Evolutionary conservation across 75 land plant genomes (phyloP).

Genomic region (Chamaecyparis obtusa): DNA sequence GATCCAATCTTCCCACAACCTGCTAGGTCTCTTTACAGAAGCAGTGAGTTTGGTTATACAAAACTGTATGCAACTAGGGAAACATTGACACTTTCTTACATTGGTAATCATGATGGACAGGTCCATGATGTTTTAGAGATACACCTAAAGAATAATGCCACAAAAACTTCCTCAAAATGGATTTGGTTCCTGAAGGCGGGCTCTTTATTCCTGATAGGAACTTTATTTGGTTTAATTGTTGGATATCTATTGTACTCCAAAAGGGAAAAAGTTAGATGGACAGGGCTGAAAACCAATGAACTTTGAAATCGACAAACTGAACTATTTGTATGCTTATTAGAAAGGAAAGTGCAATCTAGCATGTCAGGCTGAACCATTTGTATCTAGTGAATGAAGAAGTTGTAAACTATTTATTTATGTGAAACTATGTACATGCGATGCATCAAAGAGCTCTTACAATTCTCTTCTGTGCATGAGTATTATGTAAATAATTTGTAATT

Average conservation of each 20-base stretch:
- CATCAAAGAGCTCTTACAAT: background rate
- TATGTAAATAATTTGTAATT: background rate
- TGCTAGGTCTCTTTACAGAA: slow-evolving; percentile 62
- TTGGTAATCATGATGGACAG: slow-evolving; percentile 91
- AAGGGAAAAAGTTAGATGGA: slow-evolving; percentile 17
- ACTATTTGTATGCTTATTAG: background rate
- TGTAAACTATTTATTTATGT: background rate
- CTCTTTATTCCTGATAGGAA: slow-evolving; percentile 45
- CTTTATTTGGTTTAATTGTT: slow-evolving; percentile 36
- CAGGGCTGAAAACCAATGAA: background rate
- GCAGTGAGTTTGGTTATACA: slow-evolving; percentile 85
- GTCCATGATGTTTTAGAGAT: slow-evolving; percentile 78
- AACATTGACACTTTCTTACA: slow-evolving; percentile 58
- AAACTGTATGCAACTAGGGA: slow-evolving; percentile 64
- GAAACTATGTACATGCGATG: background rate
- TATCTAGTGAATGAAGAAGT: background rate
- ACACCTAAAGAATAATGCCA: slow-evolving; percentile 28
- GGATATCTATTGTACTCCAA: slow-evolving; percentile 38
- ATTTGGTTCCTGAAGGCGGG: slow-evolving; percentile 30
- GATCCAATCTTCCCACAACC: slow-evolving; percentile 84
- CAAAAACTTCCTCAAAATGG: slow-evolving; percentile 7
- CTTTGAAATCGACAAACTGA: background rate
- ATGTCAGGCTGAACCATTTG: background rate
- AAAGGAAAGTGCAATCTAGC: background rate
- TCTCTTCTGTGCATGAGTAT: background rate